These are phyloP conservation scores for Hibiscus trionum DNA, from an alignment of 345 rosid species.

Conservation along the genomic window DNA sequence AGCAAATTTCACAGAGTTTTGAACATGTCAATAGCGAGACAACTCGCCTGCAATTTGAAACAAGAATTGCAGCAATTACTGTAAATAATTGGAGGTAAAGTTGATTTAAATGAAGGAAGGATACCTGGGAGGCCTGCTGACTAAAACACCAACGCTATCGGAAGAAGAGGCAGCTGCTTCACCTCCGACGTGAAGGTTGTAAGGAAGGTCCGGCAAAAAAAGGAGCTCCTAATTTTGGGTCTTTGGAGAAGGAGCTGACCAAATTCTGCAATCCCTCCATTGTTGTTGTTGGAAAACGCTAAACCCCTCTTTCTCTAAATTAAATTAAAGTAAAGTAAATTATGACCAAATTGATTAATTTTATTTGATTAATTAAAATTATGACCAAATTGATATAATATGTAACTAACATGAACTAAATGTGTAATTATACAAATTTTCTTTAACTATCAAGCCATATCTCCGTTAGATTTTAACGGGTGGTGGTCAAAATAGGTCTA, in stretches of 20 bases:
- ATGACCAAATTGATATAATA: no score
- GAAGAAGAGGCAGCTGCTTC: conserved; percentile 12
- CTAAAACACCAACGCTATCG: conserved; percentile 30
- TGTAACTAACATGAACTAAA: no score
- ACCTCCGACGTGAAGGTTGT: background rate
- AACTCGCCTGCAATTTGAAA: conserved; percentile 29
- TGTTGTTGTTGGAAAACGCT: no score
- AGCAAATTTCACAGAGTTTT: conserved; percentile 65
- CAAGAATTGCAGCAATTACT: background rate
- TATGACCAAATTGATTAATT: no score
- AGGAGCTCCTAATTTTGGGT: conserved; percentile 26
- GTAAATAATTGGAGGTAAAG: background rate
- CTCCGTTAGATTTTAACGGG: no score
- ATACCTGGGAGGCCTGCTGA: conserved; percentile 43
- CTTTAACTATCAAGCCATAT: no score
- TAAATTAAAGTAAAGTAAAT: no score
- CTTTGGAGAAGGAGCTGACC: conserved; percentile 18
- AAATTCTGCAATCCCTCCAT: no score
- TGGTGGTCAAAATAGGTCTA: no score
- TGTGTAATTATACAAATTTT: no score
- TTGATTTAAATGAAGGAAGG: background rate
- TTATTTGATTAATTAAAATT: no score
- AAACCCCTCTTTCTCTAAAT: no score
- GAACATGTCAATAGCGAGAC: conserved; percentile 69
- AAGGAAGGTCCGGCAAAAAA: conserved; percentile 13